These are phyloP conservation scores for Cyclostephanos invisitatus DNA, from an alignment of 108 stramenopile genomes.

Conservation along the genomic window DNA sequence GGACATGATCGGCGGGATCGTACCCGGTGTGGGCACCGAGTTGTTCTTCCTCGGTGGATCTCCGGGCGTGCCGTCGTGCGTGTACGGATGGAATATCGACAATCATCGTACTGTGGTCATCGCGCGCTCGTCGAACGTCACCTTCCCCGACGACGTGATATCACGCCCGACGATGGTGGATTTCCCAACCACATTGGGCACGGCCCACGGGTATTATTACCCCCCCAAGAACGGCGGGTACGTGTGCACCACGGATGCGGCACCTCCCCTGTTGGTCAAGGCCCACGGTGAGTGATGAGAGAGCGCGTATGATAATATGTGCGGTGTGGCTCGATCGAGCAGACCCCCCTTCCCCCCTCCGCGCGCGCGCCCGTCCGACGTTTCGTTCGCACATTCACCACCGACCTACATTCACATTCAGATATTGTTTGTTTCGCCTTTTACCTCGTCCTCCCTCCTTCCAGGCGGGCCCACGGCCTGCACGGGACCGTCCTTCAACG, in stretches of 20 bases:
- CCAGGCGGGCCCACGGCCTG: slow-evolving; percentile 67
- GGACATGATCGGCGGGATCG: slow-evolving; percentile 58
- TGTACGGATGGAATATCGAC: slow-evolving; percentile 63
- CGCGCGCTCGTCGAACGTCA: slow-evolving; percentile 51
- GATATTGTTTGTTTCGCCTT: neutral
- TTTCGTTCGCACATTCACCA: too few relatives aligned
- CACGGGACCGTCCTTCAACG: slow-evolving; percentile 67
- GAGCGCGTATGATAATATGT: too few relatives aligned
- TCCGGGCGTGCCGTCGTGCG: slow-evolving; percentile 52
- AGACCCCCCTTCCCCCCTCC: neutral
- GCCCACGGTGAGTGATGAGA: slow-evolving; percentile 56
- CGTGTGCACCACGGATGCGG: slow-evolving; percentile 36
- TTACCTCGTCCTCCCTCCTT: neutral
- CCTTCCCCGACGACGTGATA: slow-evolving; percentile 53
- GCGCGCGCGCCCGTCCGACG: neutral
- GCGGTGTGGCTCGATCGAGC: too few relatives aligned
- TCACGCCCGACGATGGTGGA: slow-evolving; percentile 61
- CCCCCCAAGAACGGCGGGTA: slow-evolving; percentile 60
- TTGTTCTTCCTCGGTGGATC: slow-evolving; percentile 72
- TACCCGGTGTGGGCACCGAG: slow-evolving; percentile 20
- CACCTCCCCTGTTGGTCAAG: slow-evolving; percentile 81
- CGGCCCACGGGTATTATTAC: slow-evolving; percentile 73
- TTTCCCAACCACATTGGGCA: slow-evolving; percentile 62
- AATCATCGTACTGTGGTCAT: slow-evolving; percentile 32
- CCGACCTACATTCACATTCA: neutral